Evolutionary conservation across 768 basidiomycete species (phyloP).

Genomic region (Grammothele lineata): DNA sequence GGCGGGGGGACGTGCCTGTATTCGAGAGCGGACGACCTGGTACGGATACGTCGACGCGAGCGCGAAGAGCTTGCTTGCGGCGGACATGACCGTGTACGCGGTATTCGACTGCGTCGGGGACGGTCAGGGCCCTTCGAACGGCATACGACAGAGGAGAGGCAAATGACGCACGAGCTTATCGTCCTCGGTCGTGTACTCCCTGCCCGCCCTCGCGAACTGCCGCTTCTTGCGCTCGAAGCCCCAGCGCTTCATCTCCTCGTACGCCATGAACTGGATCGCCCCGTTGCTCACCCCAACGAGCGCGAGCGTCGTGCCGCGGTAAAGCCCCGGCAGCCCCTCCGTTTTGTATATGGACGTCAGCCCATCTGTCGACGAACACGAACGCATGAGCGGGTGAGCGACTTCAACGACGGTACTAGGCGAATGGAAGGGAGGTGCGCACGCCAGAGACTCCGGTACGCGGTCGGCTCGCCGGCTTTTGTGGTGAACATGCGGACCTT

Average conservation of each 20-base stretch:
- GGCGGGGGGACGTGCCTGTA: conserved; percentile 82
- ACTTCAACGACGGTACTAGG: neutral
- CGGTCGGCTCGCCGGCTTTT: conserved; percentile 52
- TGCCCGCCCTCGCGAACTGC: conserved; percentile 56
- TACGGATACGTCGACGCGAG: conserved; percentile 91
- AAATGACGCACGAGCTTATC: conserved; percentile 74
- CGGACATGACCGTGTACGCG: conserved; percentile 90
- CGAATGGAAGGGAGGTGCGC: conserved; percentile 24
- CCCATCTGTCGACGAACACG: conserved; percentile 47
- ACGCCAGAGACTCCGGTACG: conserved; percentile 83
- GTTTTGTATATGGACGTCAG: conserved; percentile 61
- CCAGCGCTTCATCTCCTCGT: conserved; percentile 94
- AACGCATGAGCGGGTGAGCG: neutral
- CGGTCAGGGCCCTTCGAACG: neutral
- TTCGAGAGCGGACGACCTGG: conserved; percentile 90
- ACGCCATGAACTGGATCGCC: conserved; percentile 92
- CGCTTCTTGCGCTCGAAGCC: conserved; percentile 75
- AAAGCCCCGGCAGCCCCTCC: conserved; percentile 80
- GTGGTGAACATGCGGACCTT: conserved; percentile 97
- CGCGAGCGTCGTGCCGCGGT: conserved; percentile 83
- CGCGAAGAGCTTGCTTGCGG: conserved; percentile 82
- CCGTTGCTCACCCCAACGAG: conserved; percentile 93
- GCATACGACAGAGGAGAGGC: conserved; percentile 3
- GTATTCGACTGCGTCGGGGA: conserved; percentile 70
- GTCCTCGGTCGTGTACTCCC: conserved; percentile 61